Evolutionary conservation across 2,329 filamentous ascomycete species (phyloP), one percentile per base, ranked within the genome.

Genomic region (Sporothrix dimorphospora): DNA sequence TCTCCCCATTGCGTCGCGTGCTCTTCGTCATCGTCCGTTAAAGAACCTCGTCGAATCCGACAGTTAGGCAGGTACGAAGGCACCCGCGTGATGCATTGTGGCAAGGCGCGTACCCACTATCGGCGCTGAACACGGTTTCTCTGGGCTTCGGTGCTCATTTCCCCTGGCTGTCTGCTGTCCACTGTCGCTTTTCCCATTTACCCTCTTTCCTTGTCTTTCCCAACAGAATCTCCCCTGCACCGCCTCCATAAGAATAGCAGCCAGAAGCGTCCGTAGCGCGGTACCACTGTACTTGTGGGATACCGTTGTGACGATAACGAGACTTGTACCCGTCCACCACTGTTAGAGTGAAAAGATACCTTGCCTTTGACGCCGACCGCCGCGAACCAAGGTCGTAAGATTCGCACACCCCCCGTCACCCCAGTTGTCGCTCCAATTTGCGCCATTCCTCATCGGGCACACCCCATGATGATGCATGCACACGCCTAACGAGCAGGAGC

Each of bases 401-500:
- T 65, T 45, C 12, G 40, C 30, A 34, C 57, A 51, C 61, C 42
- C 66, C 53, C 53, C 51, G 34, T 68, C 40, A 49, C 70, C 61
- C 38, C 61, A 53, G 24, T 59, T 67, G 47, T 38, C 47, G 38
- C n/a, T 34, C 71, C 63, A 69, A 72, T 69, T 27, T 66, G 53
- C 73, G 66, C 74, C 68, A 72, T 73, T 30, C 74, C 71, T 7
- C 7, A 38, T 75, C 65, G 9, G 72, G 74, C 3, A 59, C 67
- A 66, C 72, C 72, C 70, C 73, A 75, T 75, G 74, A 75, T 75
- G 70, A 30, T 68, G 72, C 69, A 69, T 63, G 47, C 61, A 19
- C 59, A 70, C 69, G 47, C 73, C 70, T 72, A 34, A n/a, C 72
- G 66, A 67, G 72, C 71, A n/a, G 70, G 66, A 67, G 72, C 71